Evolutionary conservation across 208 protist species (phyloP), one percentile per base, ranked within the genome.

Genomic region (Lotmaria passim): DNA sequence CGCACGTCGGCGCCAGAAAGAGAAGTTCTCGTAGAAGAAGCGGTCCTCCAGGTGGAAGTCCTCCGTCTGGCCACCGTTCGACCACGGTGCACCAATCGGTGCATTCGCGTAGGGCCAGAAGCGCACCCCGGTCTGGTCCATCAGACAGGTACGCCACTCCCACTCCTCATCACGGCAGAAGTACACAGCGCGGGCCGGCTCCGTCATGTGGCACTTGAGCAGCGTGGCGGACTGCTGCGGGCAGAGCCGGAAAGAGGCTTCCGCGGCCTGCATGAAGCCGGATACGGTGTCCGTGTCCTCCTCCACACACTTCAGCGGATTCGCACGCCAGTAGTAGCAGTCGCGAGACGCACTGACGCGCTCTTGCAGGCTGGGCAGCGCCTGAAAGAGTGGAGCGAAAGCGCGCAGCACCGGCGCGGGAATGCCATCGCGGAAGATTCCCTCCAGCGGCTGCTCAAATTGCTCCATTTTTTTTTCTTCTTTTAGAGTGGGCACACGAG

Each of bases 101-200:
- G 91, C 89, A 66, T 96, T 96, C 14, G 91, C 91, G 73, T 96
- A 96, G 1, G 91, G 91, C 83, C 86, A 96, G 72, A 96, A 96
- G 59, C 91, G 91, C 23, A 94, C 76, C 19, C 91, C 91, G 0
- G 91, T 96, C 64, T 94, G 85, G 64, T 96, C 91, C 91, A 96
- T 96, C 57, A 96, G 60, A 69, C 91, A 96, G 47, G 72, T 93
- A n/a, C 91, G 91, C 91, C 91, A 96, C 82, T 96, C 89, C 87
- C 89, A 96, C 79, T 96, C 91, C 67, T 96, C 91, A 65, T 96
- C 91, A 30, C 91, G 87, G 73, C 91, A 96, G 78, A 96, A 96
- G 53, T 82, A 96, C 24, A 96, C 82, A n/a, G 89, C 91, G 55
- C 85, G 83, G 14, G 88, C 85, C 10, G 91, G 91, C 74, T 96